Conservation (phyloP, 1,284 basidiomycete species). For the Marasmius oreades region DNA sequence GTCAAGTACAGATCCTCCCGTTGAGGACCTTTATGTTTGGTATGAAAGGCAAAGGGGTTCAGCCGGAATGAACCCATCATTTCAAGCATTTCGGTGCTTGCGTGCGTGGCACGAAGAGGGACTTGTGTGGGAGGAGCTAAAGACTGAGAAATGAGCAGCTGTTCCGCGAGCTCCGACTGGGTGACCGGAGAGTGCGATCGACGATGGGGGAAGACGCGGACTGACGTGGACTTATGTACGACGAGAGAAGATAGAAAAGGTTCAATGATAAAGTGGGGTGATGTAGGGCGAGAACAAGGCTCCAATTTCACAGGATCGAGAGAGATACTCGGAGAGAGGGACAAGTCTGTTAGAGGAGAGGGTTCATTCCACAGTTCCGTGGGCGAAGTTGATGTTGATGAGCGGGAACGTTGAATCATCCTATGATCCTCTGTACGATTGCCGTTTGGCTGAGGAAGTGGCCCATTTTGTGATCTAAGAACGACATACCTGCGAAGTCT, state of each 20-base stretch:
- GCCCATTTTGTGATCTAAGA: too few species aligned
- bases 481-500: too few species aligned
- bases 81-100: slow-evolving; percentile 57
- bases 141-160: slow-evolving; percentile 25
- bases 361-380: background rate
- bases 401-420: background rate
- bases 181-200: slow-evolving; percentile 1
- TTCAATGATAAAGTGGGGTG: slow-evolving; percentile 7
- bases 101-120: slow-evolving; percentile 69
- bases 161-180: slow-evolving; percentile 8
- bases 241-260: slow-evolving; percentile 3
- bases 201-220: background rate
- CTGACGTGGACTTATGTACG: slow-evolving; percentile 1
- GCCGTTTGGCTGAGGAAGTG: background rate
- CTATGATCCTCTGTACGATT: background rate
- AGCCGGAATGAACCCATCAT: slow-evolving; percentile 76
- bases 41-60: slow-evolving; percentile 71
- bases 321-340: background rate
- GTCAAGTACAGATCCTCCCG: slow-evolving; percentile 30
- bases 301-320: background rate
- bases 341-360: background rate
- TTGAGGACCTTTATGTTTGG: slow-evolving; percentile 27
- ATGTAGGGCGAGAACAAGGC: background rate
- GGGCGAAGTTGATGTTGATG: background rate
- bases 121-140: slow-evolving; percentile 59